Evolutionary conservation across 2,329 filamentous ascomycete genomes (phyloP), one percentile per base, ranked within the genome.

Genomic region (Taxawa tesnikishii): DNA sequence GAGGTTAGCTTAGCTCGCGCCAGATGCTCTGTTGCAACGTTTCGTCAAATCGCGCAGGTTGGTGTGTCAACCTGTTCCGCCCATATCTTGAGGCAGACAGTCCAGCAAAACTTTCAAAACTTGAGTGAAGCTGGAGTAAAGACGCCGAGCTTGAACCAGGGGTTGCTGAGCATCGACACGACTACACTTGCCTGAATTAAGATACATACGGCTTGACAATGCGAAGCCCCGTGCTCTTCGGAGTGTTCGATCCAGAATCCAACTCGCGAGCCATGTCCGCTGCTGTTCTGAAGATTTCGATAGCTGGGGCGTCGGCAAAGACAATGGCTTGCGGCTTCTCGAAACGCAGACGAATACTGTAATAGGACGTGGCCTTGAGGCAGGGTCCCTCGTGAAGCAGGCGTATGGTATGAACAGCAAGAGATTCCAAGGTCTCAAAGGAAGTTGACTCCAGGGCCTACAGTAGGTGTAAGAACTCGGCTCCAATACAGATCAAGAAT

Each of bases 261-360:
- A n/a, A 8, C 19, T 23, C 19, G n/a, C 19, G 8, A 23, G 19
- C 19, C 8, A 40, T 26, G 14, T 38, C 35, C 4, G 31, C 32
- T 4, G 38, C 29, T 4, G 38, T 33, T 25, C 38, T 30, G 21
- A 46, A 44, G 21, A 78, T 63, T 50, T 83, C 77, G 5, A 85
- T 73, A 4, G 68, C 65, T 0, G 80, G 78, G 8, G 74, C 76
- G 41, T 83, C 79, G 2, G 81, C 81, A 44, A 79, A 71, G 0
- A 74, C 69, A 13, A 85, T 75, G 0, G 81, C 81, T 9, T 77
- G 73, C 3, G 81, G 81, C 58, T 85, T 85, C 54, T 76, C 74
- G 31, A 85, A 58, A 15, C 62, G 60, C 23, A 85, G 64, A 38
- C 63, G 68, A 31, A 85, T 58, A 36, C 63, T 63, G 55, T 68